Percentiles rank a stretch among this genome's conserved stretches.
phyloP scores from a whole-genome alignment of 441 rosid genomes.

The Erodium texanum region DNA sequence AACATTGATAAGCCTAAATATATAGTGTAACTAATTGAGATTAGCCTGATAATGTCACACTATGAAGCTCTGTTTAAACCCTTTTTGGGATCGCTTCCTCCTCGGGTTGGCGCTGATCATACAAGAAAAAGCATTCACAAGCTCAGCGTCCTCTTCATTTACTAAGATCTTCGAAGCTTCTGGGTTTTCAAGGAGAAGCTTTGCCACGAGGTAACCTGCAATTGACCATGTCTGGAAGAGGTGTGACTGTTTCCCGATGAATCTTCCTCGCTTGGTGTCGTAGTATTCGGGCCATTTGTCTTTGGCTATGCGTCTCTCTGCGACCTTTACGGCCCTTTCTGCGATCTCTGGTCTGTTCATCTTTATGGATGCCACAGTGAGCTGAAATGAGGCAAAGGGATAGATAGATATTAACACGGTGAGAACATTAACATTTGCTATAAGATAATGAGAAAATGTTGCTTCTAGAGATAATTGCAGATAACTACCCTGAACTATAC shows the following conservation, averaged over 20 bases:
- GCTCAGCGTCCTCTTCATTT: slow-evolving; percentile 53
- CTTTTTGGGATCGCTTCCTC: slow-evolving; percentile 44
- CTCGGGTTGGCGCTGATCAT: slow-evolving; percentile 58
- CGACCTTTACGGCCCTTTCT: slow-evolving; percentile 46
- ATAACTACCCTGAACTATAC: too few species aligned
- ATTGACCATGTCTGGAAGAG: slow-evolving; percentile 65
- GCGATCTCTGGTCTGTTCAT: slow-evolving; percentile 65
- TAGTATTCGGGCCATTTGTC: slow-evolving; percentile 72
- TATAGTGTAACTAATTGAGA: too few species aligned
- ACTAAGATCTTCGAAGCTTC: slow-evolving; percentile 43
- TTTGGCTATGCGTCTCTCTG: slow-evolving; percentile 41
- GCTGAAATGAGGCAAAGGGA: slow-evolving; percentile 26
- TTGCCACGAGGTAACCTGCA: slow-evolving; percentile 55
- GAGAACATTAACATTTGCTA: background rate
- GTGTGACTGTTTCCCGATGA: slow-evolving; percentile 52
- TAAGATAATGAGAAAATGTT: too few species aligned
- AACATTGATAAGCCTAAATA: too few species aligned
- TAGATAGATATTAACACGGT: background rate
- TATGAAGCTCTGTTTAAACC: slow-evolving; percentile 41
- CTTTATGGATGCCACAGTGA: slow-evolving; percentile 60
- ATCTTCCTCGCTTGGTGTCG: slow-evolving; percentile 51
- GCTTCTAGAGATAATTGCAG: too few species aligned
- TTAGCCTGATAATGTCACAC: too few species aligned
- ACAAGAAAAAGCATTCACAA: slow-evolving; percentile 51
- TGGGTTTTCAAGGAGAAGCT: slow-evolving; percentile 47